These are phyloP conservation scores for Phytophthora niederhauseri DNA, from an alignment of 352 stramenopile species.

Conservation along the genomic window DNA sequence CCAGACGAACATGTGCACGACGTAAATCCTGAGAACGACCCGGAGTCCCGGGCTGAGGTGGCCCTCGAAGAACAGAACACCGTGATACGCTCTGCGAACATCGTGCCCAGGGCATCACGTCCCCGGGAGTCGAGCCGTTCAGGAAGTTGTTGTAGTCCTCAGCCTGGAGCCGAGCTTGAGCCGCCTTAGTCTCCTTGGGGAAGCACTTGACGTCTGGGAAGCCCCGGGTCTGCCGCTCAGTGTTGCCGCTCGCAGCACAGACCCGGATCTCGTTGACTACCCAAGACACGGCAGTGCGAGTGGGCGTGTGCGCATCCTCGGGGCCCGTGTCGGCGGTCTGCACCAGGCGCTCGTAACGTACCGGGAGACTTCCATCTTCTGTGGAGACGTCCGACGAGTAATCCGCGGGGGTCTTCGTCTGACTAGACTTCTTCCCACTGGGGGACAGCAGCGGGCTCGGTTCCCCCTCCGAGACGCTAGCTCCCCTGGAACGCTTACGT, in stretches of 20 bases:
- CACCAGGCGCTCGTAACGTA: background rate
- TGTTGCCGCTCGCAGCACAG: background rate
- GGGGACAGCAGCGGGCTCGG: background rate
- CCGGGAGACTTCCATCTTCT: background rate
- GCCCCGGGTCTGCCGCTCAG: background rate
- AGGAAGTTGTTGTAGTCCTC: background rate
- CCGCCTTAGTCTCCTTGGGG: background rate
- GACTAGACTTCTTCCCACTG: background rate
- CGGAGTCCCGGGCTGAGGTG: background rate
- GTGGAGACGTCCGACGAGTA: background rate
- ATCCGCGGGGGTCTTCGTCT: background rate
- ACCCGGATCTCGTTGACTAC: background rate
- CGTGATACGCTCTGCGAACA: background rate
- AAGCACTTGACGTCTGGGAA: conserved; percentile 2
- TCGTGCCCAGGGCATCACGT: background rate
- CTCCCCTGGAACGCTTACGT: background rate
- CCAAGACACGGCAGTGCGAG: background rate
- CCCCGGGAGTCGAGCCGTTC: background rate
- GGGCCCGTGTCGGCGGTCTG: background rate
- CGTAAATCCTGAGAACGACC: background rate
- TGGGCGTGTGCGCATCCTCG: background rate
- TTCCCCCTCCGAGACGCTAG: background rate
- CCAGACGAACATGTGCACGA: background rate
- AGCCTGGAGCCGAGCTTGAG: background rate
- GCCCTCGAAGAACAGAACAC: background rate